Base-by-base conservation (phyloP, 192 early-diverging fungal species). In the Linderina pennispora region DNA sequence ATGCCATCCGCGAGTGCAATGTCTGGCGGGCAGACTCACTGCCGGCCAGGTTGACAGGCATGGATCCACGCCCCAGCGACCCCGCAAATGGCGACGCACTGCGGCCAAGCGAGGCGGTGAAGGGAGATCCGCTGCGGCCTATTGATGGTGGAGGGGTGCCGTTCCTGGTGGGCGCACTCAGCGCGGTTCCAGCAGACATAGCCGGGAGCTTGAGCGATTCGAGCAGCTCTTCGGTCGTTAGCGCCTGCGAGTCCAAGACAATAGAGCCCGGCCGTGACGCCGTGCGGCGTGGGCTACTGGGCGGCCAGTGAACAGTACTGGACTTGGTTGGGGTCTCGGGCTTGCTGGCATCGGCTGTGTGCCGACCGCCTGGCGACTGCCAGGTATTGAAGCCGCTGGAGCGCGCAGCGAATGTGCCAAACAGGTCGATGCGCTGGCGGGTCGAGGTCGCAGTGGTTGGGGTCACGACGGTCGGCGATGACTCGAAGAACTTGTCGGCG, bases 191-290 rank as follows among this genome's bases (percentile, higher is more conserved):
- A 23, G 37, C 28, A 9, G 54, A 11, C 5, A 31, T 31, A 5
- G 11, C 28, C n/a, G 67, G 68, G 21, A 72, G 53, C 28, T 64
- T 64, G 8, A 72, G 53, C 23, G 68, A 63, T 42, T 72, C 61
- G 18, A 72, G 42, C 15, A 72, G 57, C 34, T 72, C 37, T 34
- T 72, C 68, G 19, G 68, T 48, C 3, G 68, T 72, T 56, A 72
- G 62, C 13, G 55, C 58, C 14, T 43, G 45, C 13, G 48, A 26
- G 21, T 56, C 56, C 1, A 50, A n/a, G 18, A 36, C 32, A 4
- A 28, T 36, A 3, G 60, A 63, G 10, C 41, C 44, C 2, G 60
- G 26, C 4, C 60, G 35, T 37, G 59, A 62, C 25, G 45, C 7
- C 3, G 46, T 24, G 9, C 37, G 36, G 5, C 63, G 56, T 16